A percentile compares a stretch with the other conserved stretches of the same genome.
phyloP scores from a whole-genome alignment of 768 basidiomycete species.

The Lentinula guzmanii region DNA sequence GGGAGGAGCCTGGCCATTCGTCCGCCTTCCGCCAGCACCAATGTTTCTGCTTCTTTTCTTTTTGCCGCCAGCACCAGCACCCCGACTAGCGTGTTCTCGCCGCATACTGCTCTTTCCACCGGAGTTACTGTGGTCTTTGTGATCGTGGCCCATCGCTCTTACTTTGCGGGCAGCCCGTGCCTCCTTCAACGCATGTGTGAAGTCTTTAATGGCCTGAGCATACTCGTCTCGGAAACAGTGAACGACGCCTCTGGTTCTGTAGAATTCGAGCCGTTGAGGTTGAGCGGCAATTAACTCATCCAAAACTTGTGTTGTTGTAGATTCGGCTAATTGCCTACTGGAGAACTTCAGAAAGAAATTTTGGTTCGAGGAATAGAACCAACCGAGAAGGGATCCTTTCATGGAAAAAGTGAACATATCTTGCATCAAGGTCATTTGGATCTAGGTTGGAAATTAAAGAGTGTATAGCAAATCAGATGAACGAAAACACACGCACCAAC shows the following conservation, averaged over 20 bases:
- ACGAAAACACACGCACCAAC: constrained; percentile 34
- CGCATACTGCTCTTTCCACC: constrained; percentile 2
- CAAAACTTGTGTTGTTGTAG: constrained; percentile 69
- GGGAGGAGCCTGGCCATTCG: constrained; percentile 62
- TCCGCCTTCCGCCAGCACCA: constrained; percentile 28
- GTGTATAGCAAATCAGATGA: neutral
- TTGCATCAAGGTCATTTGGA: constrained; percentile 70
- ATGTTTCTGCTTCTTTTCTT: constrained; percentile 45
- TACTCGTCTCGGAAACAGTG: constrained; percentile 88
- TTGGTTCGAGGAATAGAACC: constrained; percentile 14
- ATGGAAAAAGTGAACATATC: constrained; percentile 91
- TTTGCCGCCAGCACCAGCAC: constrained; percentile 24
- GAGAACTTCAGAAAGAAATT: constrained; percentile 12
- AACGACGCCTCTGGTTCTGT: constrained; percentile 85
- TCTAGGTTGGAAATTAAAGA: constrained; percentile 34
- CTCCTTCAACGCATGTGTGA: constrained; percentile 76
- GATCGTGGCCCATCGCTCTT: constrained; percentile 25
- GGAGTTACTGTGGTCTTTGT: constrained; percentile 25
- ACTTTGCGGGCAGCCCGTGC: constrained; percentile 67
- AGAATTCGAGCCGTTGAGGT: constrained; percentile 80
- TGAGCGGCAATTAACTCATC: constrained; percentile 71
- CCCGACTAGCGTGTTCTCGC: constrained; percentile 20
- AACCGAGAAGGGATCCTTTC: constrained; percentile 93
- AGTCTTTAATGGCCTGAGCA: constrained; percentile 66
- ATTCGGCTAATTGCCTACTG: constrained; percentile 76